Evolutionary conservation across 2,329 filamentous ascomycete genomes (phyloP), one percentile per base, ranked within the genome.

Genomic region (Aureobasidium musti): DNA sequence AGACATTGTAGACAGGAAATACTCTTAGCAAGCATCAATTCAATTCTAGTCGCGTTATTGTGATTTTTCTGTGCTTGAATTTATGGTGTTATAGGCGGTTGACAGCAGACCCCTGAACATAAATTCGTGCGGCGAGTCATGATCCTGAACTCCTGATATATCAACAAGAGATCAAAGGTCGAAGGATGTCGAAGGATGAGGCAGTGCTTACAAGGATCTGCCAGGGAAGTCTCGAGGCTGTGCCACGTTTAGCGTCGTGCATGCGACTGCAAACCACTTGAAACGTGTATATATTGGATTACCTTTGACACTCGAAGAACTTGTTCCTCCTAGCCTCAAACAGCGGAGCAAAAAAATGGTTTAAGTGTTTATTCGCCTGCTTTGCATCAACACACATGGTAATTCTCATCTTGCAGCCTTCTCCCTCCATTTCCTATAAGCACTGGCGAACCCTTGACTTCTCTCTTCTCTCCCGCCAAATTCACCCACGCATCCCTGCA

Each of bases 351-450:
- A n/a, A n/a, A n/a, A n/a, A n/a, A n/a, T n/a, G n/a, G n/a, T n/a
- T n/a, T n/a, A n/a, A n/a, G n/a, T n/a, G n/a, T n/a, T n/a, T n/a
- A 76, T 99, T 33, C 2, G 30, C 8, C 30, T 2, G 30, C 2
- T 33, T 33, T 33, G 30, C n/a, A 33, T 33, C 30, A 2, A 33
- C 8, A 33, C 30, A 33, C 5, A 33, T 8, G 8, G 8, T 2
- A 8, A 33, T 35, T 6, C 7, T 39, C n/a, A 30, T 19, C 28
- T 11, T 33, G 13, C 26, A 52, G 14, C 26, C 52, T 67, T 37
- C 19, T 28, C 26, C 7, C 35, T 35, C 67, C 67, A 68, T 23
- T 37, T n/a, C 47, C 41, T 61, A n/a, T 63, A 68, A 7, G 41
- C 41, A 5, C 23, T 21, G 3, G 41, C 50, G 60, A 68, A 68